Base-by-base conservation (phyloP, 2,329 filamentous ascomycete genomes). In the Trichophyton simii region DNA sequence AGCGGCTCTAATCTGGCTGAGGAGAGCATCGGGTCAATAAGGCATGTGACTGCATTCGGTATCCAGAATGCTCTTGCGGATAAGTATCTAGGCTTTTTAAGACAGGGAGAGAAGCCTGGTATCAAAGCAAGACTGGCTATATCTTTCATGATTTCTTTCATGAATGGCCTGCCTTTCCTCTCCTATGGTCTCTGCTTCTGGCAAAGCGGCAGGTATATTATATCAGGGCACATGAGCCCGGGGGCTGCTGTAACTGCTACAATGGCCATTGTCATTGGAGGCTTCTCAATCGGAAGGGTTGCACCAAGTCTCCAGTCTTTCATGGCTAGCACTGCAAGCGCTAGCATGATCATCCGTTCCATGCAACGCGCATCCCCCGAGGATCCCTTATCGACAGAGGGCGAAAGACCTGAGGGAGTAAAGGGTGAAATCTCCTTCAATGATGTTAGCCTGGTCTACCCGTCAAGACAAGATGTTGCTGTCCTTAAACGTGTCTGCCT, bases 251-350 rank as follows among this genome's bases (percentile, higher is more conserved):
- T 95, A 13, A 92, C 83, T 34, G 88, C 91, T 66, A 79, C 91
- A 73, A 84, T 95, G 82, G 81, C 87, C 22, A 83, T 91, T 67
- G 89, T 94, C 81, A 89, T 94, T 64, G 90, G 89, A 60, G 87
- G 89, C 7, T 91, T 94, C 72, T 86, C 88, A 52, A 77, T 95
- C 8, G 88, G 88, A 55, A 90, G 89, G 65, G 83, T 91, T 22
- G 85, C 87, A 0, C 88, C 89, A 1, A 88, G 92, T 66, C 72
- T 86, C 2, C 87, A 90, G 72, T 86, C 89, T 34, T 91, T 94
- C 67, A 86, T 84, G 1, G 87, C 84, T 5, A 86, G 83, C 41
- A 74, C 89, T 2, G 87, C 87, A 25, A 89, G 89, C 1, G 88
- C 87, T 3, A 82, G 82, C 61, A 94, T 94, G 77, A 91, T 95